phyloP scores from a whole-genome alignment of 257 asterid species.

The Rauvolfia tetraphylla region DNA sequence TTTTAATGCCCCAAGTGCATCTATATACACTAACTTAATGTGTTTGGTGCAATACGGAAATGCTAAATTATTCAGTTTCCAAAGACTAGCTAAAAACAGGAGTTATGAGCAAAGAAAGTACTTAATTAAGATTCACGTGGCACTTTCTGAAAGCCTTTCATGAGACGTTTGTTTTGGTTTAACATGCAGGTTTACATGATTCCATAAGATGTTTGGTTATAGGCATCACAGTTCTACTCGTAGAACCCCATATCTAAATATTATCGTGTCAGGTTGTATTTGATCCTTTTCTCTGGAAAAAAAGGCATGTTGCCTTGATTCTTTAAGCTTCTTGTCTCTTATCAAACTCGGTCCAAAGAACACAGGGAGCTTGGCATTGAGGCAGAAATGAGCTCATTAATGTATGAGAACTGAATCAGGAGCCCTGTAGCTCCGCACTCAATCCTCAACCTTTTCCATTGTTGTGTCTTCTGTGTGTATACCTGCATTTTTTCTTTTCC shows the following conservation, averaged over 20 bases:
- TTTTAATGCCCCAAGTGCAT: neutral
- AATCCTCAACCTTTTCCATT: neutral
- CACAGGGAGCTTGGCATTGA: neutral
- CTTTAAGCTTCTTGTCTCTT: neutral
- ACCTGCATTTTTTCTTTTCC: neutral
- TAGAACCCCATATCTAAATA: neutral
- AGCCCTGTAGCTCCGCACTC: neutral
- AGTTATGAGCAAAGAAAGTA: neutral
- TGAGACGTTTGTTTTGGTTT: neutral
- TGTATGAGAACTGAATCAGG: neutral
- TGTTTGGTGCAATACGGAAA: neutral
- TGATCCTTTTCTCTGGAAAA: neutral
- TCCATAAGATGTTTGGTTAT: neutral
- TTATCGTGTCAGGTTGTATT: neutral
- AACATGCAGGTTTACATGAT: neutral
- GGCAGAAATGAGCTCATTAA: neutral
- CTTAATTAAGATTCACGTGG: neutral
- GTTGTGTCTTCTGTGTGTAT: neutral
- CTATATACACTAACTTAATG: neutral
- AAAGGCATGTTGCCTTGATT: neutral
- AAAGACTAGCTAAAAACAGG: neutral
- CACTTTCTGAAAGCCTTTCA: neutral
- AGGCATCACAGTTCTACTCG: neutral
- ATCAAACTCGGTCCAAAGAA: neutral
- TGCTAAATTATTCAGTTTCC: neutral